Evolutionary conservation across 148 eudicot species (phyloP).

Genomic region (Cornus controversa): DNA sequence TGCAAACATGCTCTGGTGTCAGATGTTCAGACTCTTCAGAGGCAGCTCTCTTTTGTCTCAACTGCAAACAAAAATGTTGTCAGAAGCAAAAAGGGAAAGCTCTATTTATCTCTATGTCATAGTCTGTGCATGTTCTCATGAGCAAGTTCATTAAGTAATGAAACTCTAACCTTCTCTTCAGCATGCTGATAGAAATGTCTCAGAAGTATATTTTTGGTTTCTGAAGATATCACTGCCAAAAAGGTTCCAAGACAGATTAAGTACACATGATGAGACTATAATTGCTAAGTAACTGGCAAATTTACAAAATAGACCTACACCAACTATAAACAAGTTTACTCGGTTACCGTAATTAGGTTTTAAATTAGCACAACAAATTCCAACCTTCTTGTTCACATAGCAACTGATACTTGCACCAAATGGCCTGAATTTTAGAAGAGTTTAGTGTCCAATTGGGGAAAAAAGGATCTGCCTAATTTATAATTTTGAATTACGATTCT

Average conservation of each 20-base stretch:
- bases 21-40: slow-evolving; percentile 57
- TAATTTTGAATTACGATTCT: too few relatives aligned
- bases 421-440: too few relatives aligned
- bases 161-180: slow-evolving; percentile 69
- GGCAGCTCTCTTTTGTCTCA: slow-evolving; percentile 69
- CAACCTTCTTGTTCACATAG: not conserved
- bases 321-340: not conserved
- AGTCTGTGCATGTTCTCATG: not conserved
- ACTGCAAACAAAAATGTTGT: slow-evolving; percentile 24
- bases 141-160: not conserved
- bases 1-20: slow-evolving; percentile 51
- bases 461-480: too few relatives aligned
- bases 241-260: not conserved
- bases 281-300: not conserved
- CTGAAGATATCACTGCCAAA: slow-evolving; percentile 66
- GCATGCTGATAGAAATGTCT: slow-evolving; percentile 76
- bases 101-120: not conserved
- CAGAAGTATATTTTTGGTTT: slow-evolving; percentile 67
- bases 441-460: too few relatives aligned
- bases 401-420: not conserved
- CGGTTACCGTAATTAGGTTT: not conserved
- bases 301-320: not conserved
- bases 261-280: not conserved
- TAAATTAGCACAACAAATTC: not conserved
- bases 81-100: not conserved